phyloP scores from a whole-genome alignment of 164 flowering plant species.

The Tetracentron sinense region DNA sequence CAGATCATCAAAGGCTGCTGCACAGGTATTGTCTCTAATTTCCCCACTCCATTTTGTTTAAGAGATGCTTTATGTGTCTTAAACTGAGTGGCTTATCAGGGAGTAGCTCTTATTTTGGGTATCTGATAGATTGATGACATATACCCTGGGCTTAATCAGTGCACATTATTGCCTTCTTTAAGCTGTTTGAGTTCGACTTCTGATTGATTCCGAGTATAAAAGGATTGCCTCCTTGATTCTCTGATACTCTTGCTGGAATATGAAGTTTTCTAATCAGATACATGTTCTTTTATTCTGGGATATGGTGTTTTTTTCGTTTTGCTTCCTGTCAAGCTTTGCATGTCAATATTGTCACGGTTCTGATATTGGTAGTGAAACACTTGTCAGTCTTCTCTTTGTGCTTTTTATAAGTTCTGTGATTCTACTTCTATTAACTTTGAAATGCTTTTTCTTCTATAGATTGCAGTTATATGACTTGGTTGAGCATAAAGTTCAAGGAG shows the following conservation, averaged over 20 bases:
- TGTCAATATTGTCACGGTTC: too few relatives aligned
- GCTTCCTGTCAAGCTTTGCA: too few relatives aligned
- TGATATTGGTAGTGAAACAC: too few relatives aligned
- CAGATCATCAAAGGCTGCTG: conserved; percentile 88
- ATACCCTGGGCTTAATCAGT: background rate
- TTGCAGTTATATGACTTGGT: conserved; percentile 51
- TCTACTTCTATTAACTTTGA: background rate
- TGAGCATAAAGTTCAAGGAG: conserved; percentile 58
- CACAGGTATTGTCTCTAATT: conserved; percentile 78
- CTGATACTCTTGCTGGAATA: background rate
- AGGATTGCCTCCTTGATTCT: background rate
- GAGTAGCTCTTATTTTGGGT: conserved; percentile 2
- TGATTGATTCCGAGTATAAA: too few relatives aligned
- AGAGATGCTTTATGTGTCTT: background rate
- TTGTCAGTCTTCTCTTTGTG: too few relatives aligned
- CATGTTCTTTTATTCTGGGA: too few relatives aligned
- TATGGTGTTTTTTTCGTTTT: too few relatives aligned
- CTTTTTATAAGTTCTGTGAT: background rate
- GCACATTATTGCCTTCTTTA: background rate
- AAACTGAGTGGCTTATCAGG: background rate
- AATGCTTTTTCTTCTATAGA: conserved; percentile 21
- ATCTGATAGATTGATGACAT: background rate
- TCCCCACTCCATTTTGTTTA: background rate
- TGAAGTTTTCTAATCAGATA: too few relatives aligned
- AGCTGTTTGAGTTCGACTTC: background rate